These are phyloP conservation scores for Potentilla sterilis DNA, from an alignment of 306 rosid species.

Conservation along the genomic window DNA sequence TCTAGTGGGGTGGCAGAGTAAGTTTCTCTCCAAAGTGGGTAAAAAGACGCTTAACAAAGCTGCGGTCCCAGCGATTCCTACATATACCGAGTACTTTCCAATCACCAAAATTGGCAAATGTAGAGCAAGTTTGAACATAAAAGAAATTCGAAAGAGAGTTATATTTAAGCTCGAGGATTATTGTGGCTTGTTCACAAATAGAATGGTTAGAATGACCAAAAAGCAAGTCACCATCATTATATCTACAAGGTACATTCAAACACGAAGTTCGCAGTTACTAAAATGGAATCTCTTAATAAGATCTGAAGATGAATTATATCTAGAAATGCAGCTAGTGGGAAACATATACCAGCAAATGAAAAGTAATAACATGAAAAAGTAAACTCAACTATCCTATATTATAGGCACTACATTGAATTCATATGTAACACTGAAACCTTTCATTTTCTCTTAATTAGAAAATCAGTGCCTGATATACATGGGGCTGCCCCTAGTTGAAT, in stretches of 20 bases:
- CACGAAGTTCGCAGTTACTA: background rate
- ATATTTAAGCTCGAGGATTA: background rate
- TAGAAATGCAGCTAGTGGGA: background rate
- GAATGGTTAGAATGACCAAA: background rate
- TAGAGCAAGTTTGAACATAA: background rate
- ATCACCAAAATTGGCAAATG: background rate
- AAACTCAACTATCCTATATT: background rate
- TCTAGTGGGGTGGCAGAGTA: too few relatives aligned
- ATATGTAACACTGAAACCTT: slow-evolving; percentile 36
- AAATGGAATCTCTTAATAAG: background rate
- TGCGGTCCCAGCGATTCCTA: too few relatives aligned
- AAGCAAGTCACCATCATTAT: background rate
- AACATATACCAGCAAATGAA: background rate
- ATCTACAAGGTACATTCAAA: background rate
- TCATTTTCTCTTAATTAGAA: background rate
- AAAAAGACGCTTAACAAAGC: too few relatives aligned
- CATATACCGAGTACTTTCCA: too few relatives aligned
- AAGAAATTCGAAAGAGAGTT: background rate
- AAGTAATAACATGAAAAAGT: background rate
- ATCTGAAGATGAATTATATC: background rate
- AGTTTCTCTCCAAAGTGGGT: too few relatives aligned
- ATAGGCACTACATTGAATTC: background rate
- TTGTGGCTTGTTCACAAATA: background rate
- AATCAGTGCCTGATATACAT: slow-evolving; percentile 75
- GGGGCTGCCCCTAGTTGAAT: slow-evolving; percentile 58